These are phyloP conservation scores for Coniophora puteana DNA, from an alignment of 1,284 basidiomycete genomes.

Conservation along the genomic window DNA sequence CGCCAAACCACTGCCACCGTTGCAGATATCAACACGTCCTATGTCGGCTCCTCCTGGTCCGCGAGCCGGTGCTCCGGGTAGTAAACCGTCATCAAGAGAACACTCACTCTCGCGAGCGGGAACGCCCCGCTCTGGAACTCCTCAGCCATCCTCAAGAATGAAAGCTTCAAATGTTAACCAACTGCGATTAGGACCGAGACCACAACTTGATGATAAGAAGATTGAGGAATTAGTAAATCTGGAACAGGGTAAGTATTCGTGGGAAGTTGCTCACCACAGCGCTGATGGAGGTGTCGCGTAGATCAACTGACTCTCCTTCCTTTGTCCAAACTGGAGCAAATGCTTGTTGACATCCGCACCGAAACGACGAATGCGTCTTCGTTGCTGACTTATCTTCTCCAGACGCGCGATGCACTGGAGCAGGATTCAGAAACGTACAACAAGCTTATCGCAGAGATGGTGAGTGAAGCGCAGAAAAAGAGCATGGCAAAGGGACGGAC, in stretches of 20 bases:
- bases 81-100: slow-evolving; percentile 35
- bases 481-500: slow-evolving; percentile 57
- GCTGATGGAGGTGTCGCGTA: slow-evolving; percentile 30
- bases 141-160: slow-evolving; percentile 40
- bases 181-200: slow-evolving; percentile 68
- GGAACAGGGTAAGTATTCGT: slow-evolving; percentile 56
- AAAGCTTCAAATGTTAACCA: slow-evolving; percentile 36
- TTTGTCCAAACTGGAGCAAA: slow-evolving; percentile 57
- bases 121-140: slow-evolving; percentile 55
- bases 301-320: slow-evolving; percentile 72
- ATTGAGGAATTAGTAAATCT: slow-evolving; percentile 66
- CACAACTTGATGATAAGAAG: slow-evolving; percentile 62
- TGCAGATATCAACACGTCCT: slow-evolving; percentile 81
- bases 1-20: slow-evolving; percentile 68
- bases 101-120: slow-evolving; percentile 39
- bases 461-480: slow-evolving; percentile 78
- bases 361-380: slow-evolving; percentile 74
- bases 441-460: slow-evolving; percentile 74
- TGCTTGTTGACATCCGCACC: slow-evolving; percentile 60
- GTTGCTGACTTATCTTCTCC: slow-evolving; percentile 75
- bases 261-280: neutral
- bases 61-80: slow-evolving; percentile 38
- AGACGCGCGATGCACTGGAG: slow-evolving; percentile 78
- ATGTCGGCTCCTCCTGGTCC: slow-evolving; percentile 72
- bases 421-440: slow-evolving; percentile 89